Base-by-base conservation (phyloP, 2,329 filamentous ascomycete genomes). In the Diplocarpon rosae region DNA sequence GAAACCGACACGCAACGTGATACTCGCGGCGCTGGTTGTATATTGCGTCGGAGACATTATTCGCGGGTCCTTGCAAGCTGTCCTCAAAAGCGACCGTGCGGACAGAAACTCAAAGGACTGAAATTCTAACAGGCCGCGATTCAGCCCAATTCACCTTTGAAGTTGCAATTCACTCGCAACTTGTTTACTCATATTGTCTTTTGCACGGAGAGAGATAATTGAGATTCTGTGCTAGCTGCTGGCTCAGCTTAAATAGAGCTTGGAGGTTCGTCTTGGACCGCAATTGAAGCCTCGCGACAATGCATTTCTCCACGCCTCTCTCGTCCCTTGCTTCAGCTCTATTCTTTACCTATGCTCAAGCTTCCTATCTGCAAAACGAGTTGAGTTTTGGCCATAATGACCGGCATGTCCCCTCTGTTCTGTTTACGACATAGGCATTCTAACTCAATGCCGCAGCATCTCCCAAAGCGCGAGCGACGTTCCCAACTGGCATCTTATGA, bases 1-100 rank as follows among this genome's bases (percentile, higher is more conserved):
- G 30, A 68, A 67, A 52, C 72, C 76, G 55, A 59, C 73, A 47
- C 69, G 71, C 45, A 63, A 71, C 54, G 65, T 66, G 46, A 59
- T 73, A 39, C 65, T 75, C 53, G 67, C 67, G 36, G 58, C 70
- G 52, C 66, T 72, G 49, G 61, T 72, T 50, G 51, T 60, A 36
- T 60, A 58, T 44, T 57, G 51, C 48, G 39, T 56, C 32, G 53
- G 50, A 40, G 54, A 69, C 69, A 56, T 68, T 64, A 60, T 66
- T 61, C 52, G 63, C 36, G 37, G 17, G 16, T 45, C 52, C 27
- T 37, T 58, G 51, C 53, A 59, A 58, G 52, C 53, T 59, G 56
- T 60, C 56, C 55, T 60, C 43, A 53, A 50, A 37, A 43, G 41
- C 27, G 35, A 15, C 24, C n/a, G 41, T 10, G 37, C 14, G 42